Evolutionary conservation across 306 rosid genomes (phyloP).

Genomic region (Casuarina glauca): DNA sequence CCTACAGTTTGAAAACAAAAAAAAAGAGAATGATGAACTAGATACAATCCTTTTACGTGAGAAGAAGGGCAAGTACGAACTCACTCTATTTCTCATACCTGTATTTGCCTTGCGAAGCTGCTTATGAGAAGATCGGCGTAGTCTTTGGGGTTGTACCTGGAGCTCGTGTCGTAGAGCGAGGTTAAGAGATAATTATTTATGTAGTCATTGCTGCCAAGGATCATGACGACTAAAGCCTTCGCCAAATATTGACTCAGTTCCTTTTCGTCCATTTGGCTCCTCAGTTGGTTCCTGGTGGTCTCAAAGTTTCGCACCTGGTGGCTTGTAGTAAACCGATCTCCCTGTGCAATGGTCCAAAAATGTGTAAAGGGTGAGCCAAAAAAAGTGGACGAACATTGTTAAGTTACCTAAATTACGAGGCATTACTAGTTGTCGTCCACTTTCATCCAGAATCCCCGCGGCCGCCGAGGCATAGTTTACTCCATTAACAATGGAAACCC

Average conservation of each 20-base stretch:
- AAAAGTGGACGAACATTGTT: background rate
- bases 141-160: conserved; percentile 11
- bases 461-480: conserved; percentile 46
- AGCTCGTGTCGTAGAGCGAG: conserved; percentile 22
- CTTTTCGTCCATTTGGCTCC: conserved; percentile 25
- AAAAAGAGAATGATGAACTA: background rate
- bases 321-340: conserved; percentile 27
- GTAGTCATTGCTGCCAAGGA: conserved; percentile 44
- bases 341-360: conserved; percentile 25
- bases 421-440: conserved; percentile 34
- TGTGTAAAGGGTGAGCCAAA: background rate
- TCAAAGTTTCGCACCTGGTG: conserved; percentile 38
- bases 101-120: conserved; percentile 16
- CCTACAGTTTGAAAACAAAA: conserved; percentile 10
- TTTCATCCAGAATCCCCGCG: conserved; percentile 36
- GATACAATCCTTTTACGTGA: too few relatives aligned
- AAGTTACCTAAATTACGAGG: background rate
- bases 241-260: conserved; percentile 35
- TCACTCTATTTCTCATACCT: conserved; percentile 14
- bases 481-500: conserved; percentile 17
- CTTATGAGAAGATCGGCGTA: conserved; percentile 34
- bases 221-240: conserved; percentile 26
- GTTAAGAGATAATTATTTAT: conserved; percentile 42
- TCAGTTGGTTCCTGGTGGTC: conserved; percentile 31
- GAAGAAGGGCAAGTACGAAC: too few relatives aligned